Percentiles rank a stretch among this genome's conserved stretches.
These are phyloP conservation scores for Haematococcus lacustris DNA, from an alignment of 139 green algal genomes.

Conservation along the genomic window DNA sequence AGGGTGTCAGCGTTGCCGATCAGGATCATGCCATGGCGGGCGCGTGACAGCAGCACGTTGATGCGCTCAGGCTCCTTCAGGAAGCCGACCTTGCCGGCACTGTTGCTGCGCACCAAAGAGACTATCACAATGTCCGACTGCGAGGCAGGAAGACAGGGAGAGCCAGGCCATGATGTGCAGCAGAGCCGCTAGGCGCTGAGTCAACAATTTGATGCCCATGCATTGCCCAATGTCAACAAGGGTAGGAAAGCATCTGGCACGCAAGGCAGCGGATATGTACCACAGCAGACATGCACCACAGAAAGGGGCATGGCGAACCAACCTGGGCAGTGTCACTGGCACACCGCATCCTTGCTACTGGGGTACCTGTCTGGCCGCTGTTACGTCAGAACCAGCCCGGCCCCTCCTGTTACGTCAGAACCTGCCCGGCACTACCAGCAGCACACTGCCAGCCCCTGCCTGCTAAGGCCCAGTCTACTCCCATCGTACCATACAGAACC, in stretches of 20 bases:
- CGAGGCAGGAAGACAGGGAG: too few species aligned
- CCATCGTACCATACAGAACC: not conserved
- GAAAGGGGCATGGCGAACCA: not conserved
- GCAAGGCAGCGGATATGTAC: too few species aligned
- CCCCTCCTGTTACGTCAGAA: too few species aligned
- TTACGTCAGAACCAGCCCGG: too few species aligned
- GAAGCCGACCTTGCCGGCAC: constrained; percentile 59
- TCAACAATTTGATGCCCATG: not conserved
- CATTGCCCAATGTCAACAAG: not conserved
- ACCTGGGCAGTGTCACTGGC: not conserved
- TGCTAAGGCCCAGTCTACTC: too few species aligned
- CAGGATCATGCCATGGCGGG: constrained; percentile 64
- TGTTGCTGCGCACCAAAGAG: constrained; percentile 66
- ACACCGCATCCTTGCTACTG: too few species aligned
- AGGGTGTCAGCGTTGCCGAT: constrained; percentile 56
- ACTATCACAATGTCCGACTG: constrained; percentile 60
- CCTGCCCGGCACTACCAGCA: too few species aligned
- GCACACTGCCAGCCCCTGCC: too few species aligned
- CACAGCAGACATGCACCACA: too few species aligned
- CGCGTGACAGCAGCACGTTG: constrained; percentile 75
- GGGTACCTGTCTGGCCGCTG: too few species aligned
- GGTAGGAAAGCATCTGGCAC: too few species aligned
- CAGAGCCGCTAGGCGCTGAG: not conserved
- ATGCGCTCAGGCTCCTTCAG: constrained; percentile 58
- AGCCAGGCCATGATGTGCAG: not conserved